Evolutionary conservation across 1,284 basidiomycete species (phyloP), one percentile per base, ranked within the genome.

Genomic region (Wallemia hederae): DNA sequence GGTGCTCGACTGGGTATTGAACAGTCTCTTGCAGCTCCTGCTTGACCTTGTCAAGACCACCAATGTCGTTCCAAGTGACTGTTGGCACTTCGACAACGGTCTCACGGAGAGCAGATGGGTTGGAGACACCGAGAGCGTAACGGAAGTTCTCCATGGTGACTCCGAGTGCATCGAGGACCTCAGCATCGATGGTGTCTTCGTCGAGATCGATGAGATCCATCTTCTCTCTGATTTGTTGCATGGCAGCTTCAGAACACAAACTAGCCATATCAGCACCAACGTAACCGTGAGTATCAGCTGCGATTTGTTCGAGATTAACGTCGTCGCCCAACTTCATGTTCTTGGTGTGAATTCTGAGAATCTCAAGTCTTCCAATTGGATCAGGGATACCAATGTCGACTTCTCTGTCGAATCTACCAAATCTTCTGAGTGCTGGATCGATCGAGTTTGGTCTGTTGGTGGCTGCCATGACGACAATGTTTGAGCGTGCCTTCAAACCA

Each of bases 311-410:
- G 61, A 98, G 79, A 68, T 98, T 94, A 59, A 98, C 92, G 67
- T 98, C 94, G 62, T 97, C 91, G n/a, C 73, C 80, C 56, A 98
- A 78, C 74, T 97, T 98, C 92, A 98, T 98, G 77, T 98, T 98
- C 82, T 97, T 98, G 62, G 94, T 98, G 77, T 97, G 92, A 65
- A 98, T 98, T 64, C 92, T 85, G 63, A 98, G 80, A 67, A 98
- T 97, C 72, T 98, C 92, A 57, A 97, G 80, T 72, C 94, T 92
- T 62, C 92, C 91, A 63, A 91, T 97, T 0, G 92, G 91, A 72
- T 98, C 92, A 60, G 92, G 94, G 66, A 98, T 97, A 70, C 94
- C 89, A 66, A 98, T 98, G 74, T 98, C 92, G 65, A 98, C 85
- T 75, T 98, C 94, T 69, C 92, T 86, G 74, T 98, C 94, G 73